Percentiles rank a stretch among this genome's conserved stretches.
These are phyloP conservation scores for Magnaporthiopsis rhizophila DNA, from an alignment of 2,329 filamentous ascomycete species.

Conservation along the genomic window DNA sequence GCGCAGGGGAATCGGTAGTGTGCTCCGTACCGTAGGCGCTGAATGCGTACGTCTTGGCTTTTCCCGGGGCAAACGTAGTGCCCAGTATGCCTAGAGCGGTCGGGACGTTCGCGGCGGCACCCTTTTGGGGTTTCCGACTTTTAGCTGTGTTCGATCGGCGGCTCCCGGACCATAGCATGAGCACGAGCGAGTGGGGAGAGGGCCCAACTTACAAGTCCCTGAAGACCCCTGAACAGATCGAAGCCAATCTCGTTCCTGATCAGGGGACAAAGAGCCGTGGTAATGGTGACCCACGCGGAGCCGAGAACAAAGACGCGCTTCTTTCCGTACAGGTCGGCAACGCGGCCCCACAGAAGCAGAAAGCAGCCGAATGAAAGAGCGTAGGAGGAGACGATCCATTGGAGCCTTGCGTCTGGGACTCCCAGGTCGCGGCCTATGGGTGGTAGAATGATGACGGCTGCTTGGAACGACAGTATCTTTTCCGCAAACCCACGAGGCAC, in stretches of 20 bases:
- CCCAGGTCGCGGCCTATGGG: conserved; percentile 47
- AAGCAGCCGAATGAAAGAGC: conserved; percentile 60
- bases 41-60: conserved; percentile 64
- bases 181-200: neutral
- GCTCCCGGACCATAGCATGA: neutral
- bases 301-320: conserved; percentile 57
- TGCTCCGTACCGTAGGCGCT: conserved; percentile 44
- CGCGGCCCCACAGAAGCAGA: conserved; percentile 57
- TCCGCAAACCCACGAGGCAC: neutral
- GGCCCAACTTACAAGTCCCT: conserved; percentile 42
- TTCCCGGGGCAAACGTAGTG: conserved; percentile 57
- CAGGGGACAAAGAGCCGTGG: conserved; percentile 54
- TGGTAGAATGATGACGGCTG: conserved; percentile 54
- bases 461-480: conserved; percentile 41
- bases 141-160: neutral
- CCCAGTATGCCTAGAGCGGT: conserved; percentile 65
- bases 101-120: conserved; percentile 61
- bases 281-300: conserved; percentile 53
- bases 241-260: conserved; percentile 60
- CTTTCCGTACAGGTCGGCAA: conserved; percentile 61
- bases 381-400: conserved; percentile 62
- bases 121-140: conserved; percentile 24
- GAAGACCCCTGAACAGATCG: conserved; percentile 56
- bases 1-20: neutral
- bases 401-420: conserved; percentile 50